Evolutionary conservation across 768 basidiomycete species (phyloP), one percentile per base, ranked within the genome.

Genomic region (Russula ochroleuca): DNA sequence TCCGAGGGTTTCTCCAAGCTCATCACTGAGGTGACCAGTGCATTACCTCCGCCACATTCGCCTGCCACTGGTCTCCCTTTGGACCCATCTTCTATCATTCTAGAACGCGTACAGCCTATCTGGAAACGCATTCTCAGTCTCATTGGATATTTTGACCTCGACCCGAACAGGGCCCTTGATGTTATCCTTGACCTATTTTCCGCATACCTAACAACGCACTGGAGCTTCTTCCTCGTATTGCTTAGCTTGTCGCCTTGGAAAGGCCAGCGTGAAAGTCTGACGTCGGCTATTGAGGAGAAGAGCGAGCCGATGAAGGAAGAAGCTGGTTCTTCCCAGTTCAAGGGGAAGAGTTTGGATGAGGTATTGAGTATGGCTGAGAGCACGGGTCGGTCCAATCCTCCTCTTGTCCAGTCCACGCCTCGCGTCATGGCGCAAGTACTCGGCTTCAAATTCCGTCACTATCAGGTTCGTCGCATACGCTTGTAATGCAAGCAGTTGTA

Each of bases 1-100:
- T 94, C 94, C 0, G 96, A 98, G 77, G 97, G 97, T 9, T 99
- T 94, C 77, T 92, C 92, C 73, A 94, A 95, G 74, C 84, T 98
- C 37, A 84, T 88, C 31, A 84, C 88, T 11, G 92, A 98, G 70
- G 78, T 99, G 43, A 85, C 86, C 13, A 86, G 86, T 67, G 83
- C 82, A 70, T 76, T 94, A 55, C 92, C 91, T 1, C 85, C 86
- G 25, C 76, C 91, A 9, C 90, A 94, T 74, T 85, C 85, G 5
- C 72, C 84, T 31, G 72, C 78, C 23, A 89, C 88, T 23, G 91
- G 84, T 17, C 78, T 79, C 41, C 86, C 90, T 9, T 74, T 78
- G 0, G 92, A 93, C 67, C 77, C 83, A 35, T 76, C 76, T 49
- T 71, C 80, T 35, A 76, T 77, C 31, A 85, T 87, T 59, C 80